Conservation (phyloP, 2,329 filamentous ascomycete genomes). For the Fusarium austroafricanum region DNA sequence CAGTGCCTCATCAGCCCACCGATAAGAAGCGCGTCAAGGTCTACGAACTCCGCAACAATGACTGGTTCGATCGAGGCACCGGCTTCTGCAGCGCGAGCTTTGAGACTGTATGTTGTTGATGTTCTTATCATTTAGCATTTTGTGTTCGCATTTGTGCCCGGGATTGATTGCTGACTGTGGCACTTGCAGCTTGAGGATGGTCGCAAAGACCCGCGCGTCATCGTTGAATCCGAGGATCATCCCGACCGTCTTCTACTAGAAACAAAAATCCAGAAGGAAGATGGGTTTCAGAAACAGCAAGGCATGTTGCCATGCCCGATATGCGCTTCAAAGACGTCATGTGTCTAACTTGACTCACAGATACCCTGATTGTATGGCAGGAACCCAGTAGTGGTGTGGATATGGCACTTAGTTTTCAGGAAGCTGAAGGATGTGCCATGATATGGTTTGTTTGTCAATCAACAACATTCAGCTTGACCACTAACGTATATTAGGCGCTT, state of each 20-base stretch:
- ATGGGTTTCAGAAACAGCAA: slow-evolving; percentile 98
- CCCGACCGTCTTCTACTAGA: slow-evolving; percentile 86
- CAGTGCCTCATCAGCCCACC: slow-evolving; percentile 74
- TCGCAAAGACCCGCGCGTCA: slow-evolving; percentile 85
- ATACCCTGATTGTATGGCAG: slow-evolving; percentile 98
- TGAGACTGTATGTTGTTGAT: slow-evolving; percentile 70
- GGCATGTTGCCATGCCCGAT: slow-evolving; percentile 63
- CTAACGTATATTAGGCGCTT: slow-evolving; percentile 77
- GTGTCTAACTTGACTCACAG: slow-evolving; percentile 60
- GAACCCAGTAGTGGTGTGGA: slow-evolving; percentile 85
- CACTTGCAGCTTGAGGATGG: slow-evolving; percentile 63
- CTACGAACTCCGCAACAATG: slow-evolving; percentile 97
- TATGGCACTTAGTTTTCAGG: slow-evolving; percentile 98
- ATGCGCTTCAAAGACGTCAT: slow-evolving; percentile 34
- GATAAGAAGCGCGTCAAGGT: slow-evolving; percentile 91
- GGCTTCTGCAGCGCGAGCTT: slow-evolving; percentile 90
- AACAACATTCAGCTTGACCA: background rate
- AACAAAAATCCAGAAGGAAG: slow-evolving; percentile 90
- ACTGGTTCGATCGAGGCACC: slow-evolving; percentile 98
- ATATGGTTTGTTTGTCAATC: slow-evolving; percentile 76
- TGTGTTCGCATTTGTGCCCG: slow-evolving; percentile 18
- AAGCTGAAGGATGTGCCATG: slow-evolving; percentile 89
- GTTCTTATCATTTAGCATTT: slow-evolving; percentile 15
- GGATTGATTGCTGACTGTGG: slow-evolving; percentile 44
- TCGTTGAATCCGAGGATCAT: slow-evolving; percentile 94